Percentiles rank a stretch among this genome's conserved stretches.
These are phyloP conservation scores for Lasiodiplodia sp. DNA, from an alignment of 2,329 filamentous ascomycete genomes.

Conservation along the genomic window DNA sequence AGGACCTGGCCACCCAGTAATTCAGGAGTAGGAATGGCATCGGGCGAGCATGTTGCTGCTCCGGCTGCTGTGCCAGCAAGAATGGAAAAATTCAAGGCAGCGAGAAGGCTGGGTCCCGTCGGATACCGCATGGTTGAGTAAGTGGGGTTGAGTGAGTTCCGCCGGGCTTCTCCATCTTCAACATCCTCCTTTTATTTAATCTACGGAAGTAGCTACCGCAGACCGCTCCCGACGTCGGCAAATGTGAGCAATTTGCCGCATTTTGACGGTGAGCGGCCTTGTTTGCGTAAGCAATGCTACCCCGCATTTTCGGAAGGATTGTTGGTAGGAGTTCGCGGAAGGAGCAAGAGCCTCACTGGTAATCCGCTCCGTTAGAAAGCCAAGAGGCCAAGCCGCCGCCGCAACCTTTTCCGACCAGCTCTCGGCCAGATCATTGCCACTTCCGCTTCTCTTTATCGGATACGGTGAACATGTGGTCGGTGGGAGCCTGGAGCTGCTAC, in stretches of 20 bases:
- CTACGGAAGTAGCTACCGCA: neutral
- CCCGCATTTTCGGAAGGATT: constrained; percentile 16
- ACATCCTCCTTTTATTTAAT: neutral
- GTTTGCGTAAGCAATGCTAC: neutral
- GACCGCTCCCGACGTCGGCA: constrained; percentile 14
- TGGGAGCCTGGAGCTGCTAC: neutral
- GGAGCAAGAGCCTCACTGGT: constrained; percentile 3
- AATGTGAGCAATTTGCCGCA: neutral
- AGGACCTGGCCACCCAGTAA: constrained; percentile 10
- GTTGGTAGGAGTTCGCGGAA: neutral
- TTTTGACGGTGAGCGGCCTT: neutral
- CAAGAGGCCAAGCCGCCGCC: constrained; percentile 19
- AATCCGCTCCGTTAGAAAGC: neutral
- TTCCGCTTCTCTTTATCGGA: neutral
- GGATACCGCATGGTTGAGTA: neutral
- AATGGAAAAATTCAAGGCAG: neutral
- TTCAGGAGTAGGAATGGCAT: constrained; percentile 12
- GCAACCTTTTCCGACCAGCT: neutral
- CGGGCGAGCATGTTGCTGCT: neutral
- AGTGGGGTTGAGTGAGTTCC: neutral
- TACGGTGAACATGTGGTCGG: neutral
- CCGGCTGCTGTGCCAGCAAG: neutral
- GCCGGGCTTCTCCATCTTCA: neutral
- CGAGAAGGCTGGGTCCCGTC: neutral
- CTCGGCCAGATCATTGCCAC: neutral